Conservation (phyloP, 257 asterid species). For the Jaltomata sinuosa region DNA sequence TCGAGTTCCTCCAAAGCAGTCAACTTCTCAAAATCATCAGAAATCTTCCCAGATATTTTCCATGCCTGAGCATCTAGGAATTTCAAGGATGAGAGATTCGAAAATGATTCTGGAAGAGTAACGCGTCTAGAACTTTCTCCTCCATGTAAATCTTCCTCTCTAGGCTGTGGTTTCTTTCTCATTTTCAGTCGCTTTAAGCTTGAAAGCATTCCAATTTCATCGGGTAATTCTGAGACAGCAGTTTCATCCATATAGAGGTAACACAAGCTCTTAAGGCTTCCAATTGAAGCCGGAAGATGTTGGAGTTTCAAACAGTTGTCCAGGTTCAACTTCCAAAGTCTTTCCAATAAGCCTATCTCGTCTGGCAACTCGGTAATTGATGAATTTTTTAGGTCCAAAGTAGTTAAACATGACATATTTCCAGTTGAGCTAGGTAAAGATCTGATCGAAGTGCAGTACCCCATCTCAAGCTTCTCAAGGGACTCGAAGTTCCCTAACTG, state of each 20-base stretch:
- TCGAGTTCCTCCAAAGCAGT: constrained; percentile 5
- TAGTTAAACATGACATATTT: constrained; percentile 8
- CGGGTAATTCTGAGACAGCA: constrained; percentile 20
- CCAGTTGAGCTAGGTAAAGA: constrained; percentile 12
- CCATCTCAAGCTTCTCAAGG: constrained; percentile 11
- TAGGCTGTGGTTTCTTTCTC: constrained; percentile 6
- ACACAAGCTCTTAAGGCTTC: constrained; percentile 13
- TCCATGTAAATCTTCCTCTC: not conserved
- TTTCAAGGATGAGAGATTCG: constrained; percentile 12
- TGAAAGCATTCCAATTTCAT: constrained; percentile 19
- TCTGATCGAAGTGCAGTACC: constrained; percentile 1
- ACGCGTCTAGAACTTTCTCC: not conserved
- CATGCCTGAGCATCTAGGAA: constrained; percentile 23
- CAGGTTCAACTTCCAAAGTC: constrained; percentile 2
- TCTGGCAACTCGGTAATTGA: constrained; percentile 16
- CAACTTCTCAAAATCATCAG: constrained; percentile 21
- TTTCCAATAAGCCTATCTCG: constrained; percentile 10
- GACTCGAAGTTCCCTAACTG: constrained; percentile 8
- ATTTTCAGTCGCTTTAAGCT: constrained; percentile 11
- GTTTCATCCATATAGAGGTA: constrained; percentile 14
- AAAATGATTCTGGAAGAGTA: constrained; percentile 24
- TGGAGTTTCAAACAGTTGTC: constrained; percentile 7
- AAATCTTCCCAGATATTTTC: constrained; percentile 16
- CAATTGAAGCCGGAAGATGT: constrained; percentile 13
- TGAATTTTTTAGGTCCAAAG: constrained; percentile 12